These are phyloP conservation scores for Sporothrix humicola DNA, from an alignment of 2,329 filamentous ascomycete species.

Conservation along the genomic window DNA sequence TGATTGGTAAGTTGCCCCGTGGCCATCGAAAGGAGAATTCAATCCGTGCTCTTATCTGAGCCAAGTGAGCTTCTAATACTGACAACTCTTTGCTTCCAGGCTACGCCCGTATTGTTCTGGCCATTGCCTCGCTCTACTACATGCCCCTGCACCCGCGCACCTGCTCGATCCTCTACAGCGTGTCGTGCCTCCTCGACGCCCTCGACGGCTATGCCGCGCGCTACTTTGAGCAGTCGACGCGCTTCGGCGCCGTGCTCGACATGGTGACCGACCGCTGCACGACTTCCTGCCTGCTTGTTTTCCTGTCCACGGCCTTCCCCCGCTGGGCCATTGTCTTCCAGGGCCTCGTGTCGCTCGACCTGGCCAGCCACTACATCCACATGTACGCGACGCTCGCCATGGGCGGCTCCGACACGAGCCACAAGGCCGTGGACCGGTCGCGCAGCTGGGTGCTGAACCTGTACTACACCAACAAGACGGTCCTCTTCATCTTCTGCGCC, in stretches of 20 bases:
- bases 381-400: constrained; percentile 96
- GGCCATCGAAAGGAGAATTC: background rate
- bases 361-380: constrained; percentile 98
- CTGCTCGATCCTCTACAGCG: constrained; percentile 86
- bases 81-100: constrained; percentile 54
- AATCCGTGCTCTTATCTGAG: background rate
- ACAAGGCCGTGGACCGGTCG: constrained; percentile 91
- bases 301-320: constrained; percentile 92
- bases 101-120: constrained; percentile 78
- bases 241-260: constrained; percentile 94
- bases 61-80: background rate
- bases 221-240: constrained; percentile 86
- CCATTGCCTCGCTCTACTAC: constrained; percentile 93
- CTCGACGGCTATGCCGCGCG: constrained; percentile 93
- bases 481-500: constrained; percentile 88
- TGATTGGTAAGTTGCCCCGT: constrained; percentile 66
- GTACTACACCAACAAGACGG: constrained; percentile 97
- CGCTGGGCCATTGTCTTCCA: constrained; percentile 95
- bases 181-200: constrained; percentile 94
- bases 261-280: constrained; percentile 99
- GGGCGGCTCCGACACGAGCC: constrained; percentile 78
- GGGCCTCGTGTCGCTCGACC: constrained; percentile 85
- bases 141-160: constrained; percentile 99
- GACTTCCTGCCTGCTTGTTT: constrained; percentile 91
- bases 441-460: constrained; percentile 89